phyloP scores from a whole-genome alignment of 192 early-diverging fungal genomes.

The Rhizophagus clarus region DNA sequence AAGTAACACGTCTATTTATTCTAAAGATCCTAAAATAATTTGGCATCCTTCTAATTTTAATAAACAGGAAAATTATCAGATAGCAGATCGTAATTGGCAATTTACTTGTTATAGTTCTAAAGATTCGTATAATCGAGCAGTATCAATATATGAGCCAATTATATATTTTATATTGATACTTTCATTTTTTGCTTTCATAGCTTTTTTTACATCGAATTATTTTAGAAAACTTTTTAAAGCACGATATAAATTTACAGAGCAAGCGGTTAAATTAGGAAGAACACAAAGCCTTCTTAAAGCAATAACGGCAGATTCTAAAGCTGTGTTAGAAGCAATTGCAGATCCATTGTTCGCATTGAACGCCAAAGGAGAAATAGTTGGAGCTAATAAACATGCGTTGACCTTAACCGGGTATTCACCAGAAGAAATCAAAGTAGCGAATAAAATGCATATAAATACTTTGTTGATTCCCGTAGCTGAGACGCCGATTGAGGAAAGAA shows the following conservation, averaged over 20 bases:
- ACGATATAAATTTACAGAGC: not conserved
- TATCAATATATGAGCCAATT: not conserved
- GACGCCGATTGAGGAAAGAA: not conserved
- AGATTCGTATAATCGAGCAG: not conserved
- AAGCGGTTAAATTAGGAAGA: constrained; percentile 4
- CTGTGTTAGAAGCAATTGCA: constrained; percentile 20
- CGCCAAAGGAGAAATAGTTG: constrained; percentile 16
- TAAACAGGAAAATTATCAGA: not conserved
- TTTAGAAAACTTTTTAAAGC: constrained; percentile 9
- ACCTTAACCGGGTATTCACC: constrained; percentile 13
- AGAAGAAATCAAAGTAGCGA: constrained; percentile 21
- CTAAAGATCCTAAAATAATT: not conserved
- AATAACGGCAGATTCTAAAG: constrained; percentile 16
- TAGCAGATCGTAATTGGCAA: not conserved
- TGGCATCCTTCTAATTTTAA: not conserved
- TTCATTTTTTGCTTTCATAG: not conserved
- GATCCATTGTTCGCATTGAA: constrained; percentile 22
- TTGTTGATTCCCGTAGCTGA: constrained; percentile 8
- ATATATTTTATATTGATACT: not conserved
- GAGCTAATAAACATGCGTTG: constrained; percentile 22
- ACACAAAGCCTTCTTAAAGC: constrained; percentile 23
- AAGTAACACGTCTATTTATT: not conserved
- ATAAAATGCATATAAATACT: constrained; percentile 15
- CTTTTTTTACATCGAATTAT: not conserved
- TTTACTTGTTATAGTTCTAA: not conserved